These are phyloP conservation scores for Diplogelasinospora grovesii DNA, from an alignment of 495 filamentous ascomycete genomes.

Conservation along the genomic window DNA sequence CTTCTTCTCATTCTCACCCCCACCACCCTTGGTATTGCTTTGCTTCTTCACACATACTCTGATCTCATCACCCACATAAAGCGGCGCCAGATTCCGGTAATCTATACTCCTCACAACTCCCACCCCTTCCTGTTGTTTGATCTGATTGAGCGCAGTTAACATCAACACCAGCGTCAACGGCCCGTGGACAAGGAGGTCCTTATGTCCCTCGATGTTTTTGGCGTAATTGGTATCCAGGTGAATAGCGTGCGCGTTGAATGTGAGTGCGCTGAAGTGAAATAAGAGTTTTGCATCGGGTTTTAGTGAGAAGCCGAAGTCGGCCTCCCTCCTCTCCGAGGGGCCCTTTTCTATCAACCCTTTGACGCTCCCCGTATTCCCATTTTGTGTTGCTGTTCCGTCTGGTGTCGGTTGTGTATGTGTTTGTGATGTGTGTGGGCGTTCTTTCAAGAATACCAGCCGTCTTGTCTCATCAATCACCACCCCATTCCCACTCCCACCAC, in stretches of 20 bases:
- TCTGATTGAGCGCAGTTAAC: conserved; percentile 47
- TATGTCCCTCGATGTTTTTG: conserved; percentile 63
- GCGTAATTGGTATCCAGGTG: conserved; percentile 73
- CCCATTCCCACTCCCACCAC: neutral
- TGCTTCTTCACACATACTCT: conserved; percentile 47
- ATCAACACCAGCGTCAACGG: conserved; percentile 74
- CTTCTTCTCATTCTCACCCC: conserved; percentile 5
- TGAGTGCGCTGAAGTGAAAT: conserved; percentile 79
- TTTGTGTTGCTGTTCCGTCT: too few relatives aligned
- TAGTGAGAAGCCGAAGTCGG: conserved; percentile 56
- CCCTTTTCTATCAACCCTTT: too few relatives aligned
- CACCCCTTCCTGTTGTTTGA: conserved; percentile 3
- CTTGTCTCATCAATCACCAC: neutral
- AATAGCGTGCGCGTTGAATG: conserved; percentile 80
- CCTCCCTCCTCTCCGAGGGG: too few relatives aligned
- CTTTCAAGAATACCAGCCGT: conserved; percentile 1
- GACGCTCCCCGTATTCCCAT: too few relatives aligned
- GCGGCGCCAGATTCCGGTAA: conserved; percentile 76
- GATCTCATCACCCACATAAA: conserved; percentile 65
- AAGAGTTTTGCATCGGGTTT: conserved; percentile 59
- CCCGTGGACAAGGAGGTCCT: conserved; percentile 73
- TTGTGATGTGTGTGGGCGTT: too few relatives aligned
- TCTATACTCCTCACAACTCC: conserved; percentile 46
- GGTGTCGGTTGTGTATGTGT: too few relatives aligned
- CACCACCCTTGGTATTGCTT: conserved; percentile 6